Percentiles rank a stretch among this genome's conserved stretches.
phyloP scores from a whole-genome alignment of 768 basidiomycete genomes.

The Lactarius indigo region DNA sequence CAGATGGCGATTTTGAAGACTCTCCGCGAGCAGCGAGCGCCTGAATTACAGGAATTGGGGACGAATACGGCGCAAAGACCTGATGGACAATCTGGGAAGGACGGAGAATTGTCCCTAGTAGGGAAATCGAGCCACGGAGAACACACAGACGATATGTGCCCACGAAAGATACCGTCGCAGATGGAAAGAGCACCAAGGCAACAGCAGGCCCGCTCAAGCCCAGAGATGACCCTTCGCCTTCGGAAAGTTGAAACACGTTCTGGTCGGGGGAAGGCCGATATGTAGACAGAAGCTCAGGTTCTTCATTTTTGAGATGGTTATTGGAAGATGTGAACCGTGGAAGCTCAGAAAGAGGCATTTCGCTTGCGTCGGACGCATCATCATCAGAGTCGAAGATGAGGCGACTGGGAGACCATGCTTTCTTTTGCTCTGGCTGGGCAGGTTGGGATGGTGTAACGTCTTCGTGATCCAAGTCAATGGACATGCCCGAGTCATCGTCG shows the following conservation, averaged over 20 bases:
- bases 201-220: constrained; percentile 33
- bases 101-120: constrained; percentile 53
- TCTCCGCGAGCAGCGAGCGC: constrained; percentile 27
- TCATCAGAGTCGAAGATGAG: constrained; percentile 34
- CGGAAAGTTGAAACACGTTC: constrained; percentile 46
- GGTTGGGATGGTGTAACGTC: background rate
- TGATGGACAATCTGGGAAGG: constrained; percentile 42
- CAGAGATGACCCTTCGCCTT: constrained; percentile 37
- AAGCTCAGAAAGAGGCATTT: constrained; percentile 35
- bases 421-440: constrained; percentile 20
- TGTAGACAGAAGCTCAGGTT: constrained; percentile 40
- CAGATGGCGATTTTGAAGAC: constrained; percentile 11
- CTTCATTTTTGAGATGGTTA: constrained; percentile 10
- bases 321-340: constrained; percentile 1
- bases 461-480: constrained; percentile 33
- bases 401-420: constrained; percentile 60
- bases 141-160: constrained; percentile 63
- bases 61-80: constrained; percentile 74
- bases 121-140: constrained; percentile 54
- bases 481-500: constrained; percentile 24
- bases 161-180: constrained; percentile 60
- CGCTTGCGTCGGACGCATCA: constrained; percentile 22
- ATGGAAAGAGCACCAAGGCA: constrained; percentile 43
- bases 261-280: constrained; percentile 44
- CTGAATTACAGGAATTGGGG: constrained; percentile 63